Evolutionary conservation across 2,329 filamentous ascomycete genomes (phyloP).

Genomic region (Ophiostoma populinum): DNA sequence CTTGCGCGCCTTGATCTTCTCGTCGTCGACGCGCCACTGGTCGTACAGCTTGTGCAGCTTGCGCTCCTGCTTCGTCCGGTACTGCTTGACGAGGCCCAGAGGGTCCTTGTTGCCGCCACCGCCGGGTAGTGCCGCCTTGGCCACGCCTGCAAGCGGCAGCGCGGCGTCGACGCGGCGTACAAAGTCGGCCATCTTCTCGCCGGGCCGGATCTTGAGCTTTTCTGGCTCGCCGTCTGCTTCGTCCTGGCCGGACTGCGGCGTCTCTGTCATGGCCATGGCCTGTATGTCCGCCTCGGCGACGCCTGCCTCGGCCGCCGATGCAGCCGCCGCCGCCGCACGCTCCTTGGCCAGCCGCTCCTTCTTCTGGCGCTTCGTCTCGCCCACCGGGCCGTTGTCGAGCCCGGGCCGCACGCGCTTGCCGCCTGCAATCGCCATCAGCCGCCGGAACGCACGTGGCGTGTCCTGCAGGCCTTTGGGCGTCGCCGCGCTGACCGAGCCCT

Average conservation of each 20-base stretch:
- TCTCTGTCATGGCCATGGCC: neutral
- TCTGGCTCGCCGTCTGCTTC: neutral
- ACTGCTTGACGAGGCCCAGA: constrained; percentile 41
- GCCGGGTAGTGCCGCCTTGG: constrained; percentile 33
- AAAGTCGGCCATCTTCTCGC: constrained; percentile 72
- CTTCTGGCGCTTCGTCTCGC: constrained; percentile 16
- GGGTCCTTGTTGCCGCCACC: constrained; percentile 35
- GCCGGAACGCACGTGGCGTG: constrained; percentile 72
- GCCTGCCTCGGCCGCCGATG: neutral
- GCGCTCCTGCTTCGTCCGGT: constrained; percentile 67
- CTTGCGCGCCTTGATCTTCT: constrained; percentile 38
- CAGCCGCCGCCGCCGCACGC: constrained; percentile 8
- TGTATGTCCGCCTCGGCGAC: neutral
- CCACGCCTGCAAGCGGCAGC: constrained; percentile 56
- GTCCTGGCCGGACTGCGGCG: neutral
- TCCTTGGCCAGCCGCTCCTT: constrained; percentile 16
- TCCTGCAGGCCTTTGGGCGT: constrained; percentile 40
- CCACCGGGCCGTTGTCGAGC: constrained; percentile 47
- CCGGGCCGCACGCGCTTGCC: constrained; percentile 44
- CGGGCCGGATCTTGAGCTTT: constrained; percentile 57
- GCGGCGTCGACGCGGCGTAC: constrained; percentile 67
- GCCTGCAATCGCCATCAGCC: constrained; percentile 59
- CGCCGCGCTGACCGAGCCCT: constrained; percentile 14
- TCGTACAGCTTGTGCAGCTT: constrained; percentile 67
- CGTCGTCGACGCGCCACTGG: constrained; percentile 55